Conservation (phyloP, 352 stramenopile genomes). For the Phytopythium vexans region DNA sequence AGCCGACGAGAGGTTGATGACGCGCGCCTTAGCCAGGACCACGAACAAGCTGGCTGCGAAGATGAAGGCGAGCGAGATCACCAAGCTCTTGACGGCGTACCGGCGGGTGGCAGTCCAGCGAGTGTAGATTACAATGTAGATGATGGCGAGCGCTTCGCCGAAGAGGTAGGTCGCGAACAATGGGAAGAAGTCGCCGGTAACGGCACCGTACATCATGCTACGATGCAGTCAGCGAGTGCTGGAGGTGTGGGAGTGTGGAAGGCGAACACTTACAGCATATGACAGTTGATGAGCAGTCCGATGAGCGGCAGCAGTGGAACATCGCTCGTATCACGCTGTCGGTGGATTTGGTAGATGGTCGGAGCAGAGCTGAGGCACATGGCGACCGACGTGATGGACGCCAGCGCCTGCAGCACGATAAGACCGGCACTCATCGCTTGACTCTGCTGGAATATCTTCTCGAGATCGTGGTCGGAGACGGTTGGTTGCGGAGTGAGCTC, state of each 20-base stretch:
- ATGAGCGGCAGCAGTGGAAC: slow-evolving; percentile 35
- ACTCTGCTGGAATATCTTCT: background rate
- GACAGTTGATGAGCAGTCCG: slow-evolving; percentile 32
- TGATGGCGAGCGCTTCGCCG: slow-evolving; percentile 11
- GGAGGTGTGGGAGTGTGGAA: too few relatives aligned
- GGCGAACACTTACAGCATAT: slow-evolving; percentile 26
- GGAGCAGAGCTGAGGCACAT: slow-evolving; percentile 35
- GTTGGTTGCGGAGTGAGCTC: slow-evolving; percentile 1
- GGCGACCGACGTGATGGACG: slow-evolving; percentile 31
- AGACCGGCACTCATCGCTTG: slow-evolving; percentile 21
- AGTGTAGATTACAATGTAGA: slow-evolving; percentile 23
- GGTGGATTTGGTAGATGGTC: slow-evolving; percentile 36
- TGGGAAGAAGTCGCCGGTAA: slow-evolving; percentile 24
- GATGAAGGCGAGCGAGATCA: slow-evolving; percentile 2
- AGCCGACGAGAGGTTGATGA: background rate
- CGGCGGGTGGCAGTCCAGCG: slow-evolving; percentile 12
- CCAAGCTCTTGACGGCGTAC: slow-evolving; percentile 6
- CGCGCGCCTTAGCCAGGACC: slow-evolving; percentile 1
- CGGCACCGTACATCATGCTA: slow-evolving; percentile 24
- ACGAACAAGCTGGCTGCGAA: slow-evolving; percentile 5
- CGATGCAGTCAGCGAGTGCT: too few relatives aligned
- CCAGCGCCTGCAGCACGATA: slow-evolving; percentile 27
- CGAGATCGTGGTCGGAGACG: background rate
- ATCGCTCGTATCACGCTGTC: slow-evolving; percentile 22
- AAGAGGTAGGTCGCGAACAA: slow-evolving; percentile 26